Evolutionary conservation across 2,329 filamentous ascomycete species (phyloP).

Genomic region (Cordyceps farinosa): DNA sequence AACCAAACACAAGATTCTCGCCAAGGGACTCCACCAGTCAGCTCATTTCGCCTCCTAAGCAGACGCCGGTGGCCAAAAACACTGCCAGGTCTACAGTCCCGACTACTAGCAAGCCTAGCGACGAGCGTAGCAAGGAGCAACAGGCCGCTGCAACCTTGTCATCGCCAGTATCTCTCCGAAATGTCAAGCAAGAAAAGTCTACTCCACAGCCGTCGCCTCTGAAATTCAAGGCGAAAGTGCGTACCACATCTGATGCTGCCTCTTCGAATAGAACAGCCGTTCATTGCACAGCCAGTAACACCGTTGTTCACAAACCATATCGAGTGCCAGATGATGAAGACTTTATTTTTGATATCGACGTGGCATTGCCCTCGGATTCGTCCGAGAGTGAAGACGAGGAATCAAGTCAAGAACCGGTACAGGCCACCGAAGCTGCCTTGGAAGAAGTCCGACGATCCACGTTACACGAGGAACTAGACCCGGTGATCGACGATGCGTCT

Average conservation of each 20-base stretch:
- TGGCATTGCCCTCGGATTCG: background rate
- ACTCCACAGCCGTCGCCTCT: background rate
- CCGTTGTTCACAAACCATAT: background rate
- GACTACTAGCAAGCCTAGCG: background rate
- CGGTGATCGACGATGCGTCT: background rate
- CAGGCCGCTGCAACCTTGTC: slow-evolving; percentile 26
- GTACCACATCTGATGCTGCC: background rate
- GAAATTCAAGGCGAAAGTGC: background rate
- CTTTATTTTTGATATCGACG: slow-evolving; percentile 6
- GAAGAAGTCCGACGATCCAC: background rate
- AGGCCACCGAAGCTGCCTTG: background rate
- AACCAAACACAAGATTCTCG: background rate
- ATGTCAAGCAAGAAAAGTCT: slow-evolving; percentile 5
- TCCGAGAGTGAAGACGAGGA: background rate
- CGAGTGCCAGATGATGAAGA: slow-evolving; percentile 4
- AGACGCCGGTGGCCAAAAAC: background rate
- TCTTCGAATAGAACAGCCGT: background rate
- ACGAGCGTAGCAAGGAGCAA: background rate
- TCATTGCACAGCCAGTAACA: background rate
- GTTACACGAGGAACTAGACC: background rate
- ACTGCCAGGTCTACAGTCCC: background rate
- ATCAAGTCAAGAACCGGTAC: background rate
- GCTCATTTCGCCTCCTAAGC: slow-evolving; percentile 15
- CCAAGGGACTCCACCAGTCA: background rate
- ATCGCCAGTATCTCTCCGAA: slow-evolving; percentile 27